These are phyloP conservation scores for Populus ilicifolia DNA, from an alignment of 345 rosid genomes.

Conservation along the genomic window DNA sequence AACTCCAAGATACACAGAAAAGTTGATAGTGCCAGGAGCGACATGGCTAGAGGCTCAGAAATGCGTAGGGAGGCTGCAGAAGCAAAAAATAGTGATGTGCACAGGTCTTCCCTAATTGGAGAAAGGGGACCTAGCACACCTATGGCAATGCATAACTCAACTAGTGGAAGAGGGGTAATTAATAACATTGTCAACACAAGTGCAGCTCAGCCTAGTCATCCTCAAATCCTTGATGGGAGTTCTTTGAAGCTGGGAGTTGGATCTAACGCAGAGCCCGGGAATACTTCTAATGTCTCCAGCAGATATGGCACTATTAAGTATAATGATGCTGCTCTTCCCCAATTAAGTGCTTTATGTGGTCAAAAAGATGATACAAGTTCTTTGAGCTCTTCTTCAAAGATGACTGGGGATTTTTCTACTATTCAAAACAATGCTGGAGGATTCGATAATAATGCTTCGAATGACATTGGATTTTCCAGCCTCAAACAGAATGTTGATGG, in stretches of 20 bases:
- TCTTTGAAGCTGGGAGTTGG: constrained; percentile 24
- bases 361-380: constrained; percentile 6
- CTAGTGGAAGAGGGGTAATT: constrained; percentile 9
- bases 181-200: background rate
- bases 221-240: constrained; percentile 23
- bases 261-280: constrained; percentile 9
- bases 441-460: background rate
- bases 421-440: constrained; percentile 9
- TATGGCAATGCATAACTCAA: background rate
- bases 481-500: background rate
- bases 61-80: background rate
- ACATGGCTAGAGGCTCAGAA: constrained; percentile 3
- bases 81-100: background rate
- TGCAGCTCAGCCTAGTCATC: constrained; percentile 6
- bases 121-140: background rate
- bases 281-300: constrained; percentile 1
- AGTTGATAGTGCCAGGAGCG: background rate
- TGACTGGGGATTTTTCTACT: constrained; percentile 16
- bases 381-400: background rate
- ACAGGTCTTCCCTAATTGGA: constrained; percentile 2
- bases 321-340: constrained; percentile 7
- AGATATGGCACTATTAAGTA: constrained; percentile 1
- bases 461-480: constrained; percentile 1
- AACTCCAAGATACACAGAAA: background rate
- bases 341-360: constrained; percentile 7